Conservation (phyloP, 2,329 filamentous ascomycete genomes). For the Talaromyces sp. region DNA sequence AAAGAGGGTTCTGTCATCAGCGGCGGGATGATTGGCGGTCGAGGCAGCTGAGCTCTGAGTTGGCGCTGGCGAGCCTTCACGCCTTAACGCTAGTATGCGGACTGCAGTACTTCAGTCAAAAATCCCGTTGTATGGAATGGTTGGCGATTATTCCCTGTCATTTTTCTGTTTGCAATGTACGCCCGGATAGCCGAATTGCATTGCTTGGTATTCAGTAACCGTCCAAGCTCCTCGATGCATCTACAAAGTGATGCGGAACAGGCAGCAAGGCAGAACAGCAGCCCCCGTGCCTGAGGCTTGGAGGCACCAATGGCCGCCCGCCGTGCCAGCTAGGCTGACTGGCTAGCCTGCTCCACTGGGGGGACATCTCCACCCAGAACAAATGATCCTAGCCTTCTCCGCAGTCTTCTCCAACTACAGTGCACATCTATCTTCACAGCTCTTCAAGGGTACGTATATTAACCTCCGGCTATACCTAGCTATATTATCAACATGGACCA, state of each 20-base stretch:
- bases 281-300: slow-evolving; percentile 2
- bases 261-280: slow-evolving; percentile 1
- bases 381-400: neutral
- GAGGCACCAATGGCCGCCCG: neutral
- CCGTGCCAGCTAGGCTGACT: neutral
- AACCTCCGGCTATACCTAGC: neutral
- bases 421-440: neutral
- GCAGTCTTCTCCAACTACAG: neutral
- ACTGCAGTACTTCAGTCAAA: neutral
- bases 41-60: slow-evolving; percentile 6
- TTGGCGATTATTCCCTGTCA: neutral
- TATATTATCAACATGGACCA: neutral
- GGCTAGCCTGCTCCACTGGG: neutral
- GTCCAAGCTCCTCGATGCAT: neutral
- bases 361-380: neutral
- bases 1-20: neutral
- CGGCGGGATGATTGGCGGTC: neutral
- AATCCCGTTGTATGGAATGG: neutral
- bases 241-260: slow-evolving; percentile 1
- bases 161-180: neutral
- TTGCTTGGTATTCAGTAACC: neutral
- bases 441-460: neutral
- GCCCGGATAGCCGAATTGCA: neutral
- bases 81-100: neutral
- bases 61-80: slow-evolving; percentile 5